Evolutionary conservation across 495 filamentous ascomycete species (phyloP).

Genomic region (Bombardia bombarda): DNA sequence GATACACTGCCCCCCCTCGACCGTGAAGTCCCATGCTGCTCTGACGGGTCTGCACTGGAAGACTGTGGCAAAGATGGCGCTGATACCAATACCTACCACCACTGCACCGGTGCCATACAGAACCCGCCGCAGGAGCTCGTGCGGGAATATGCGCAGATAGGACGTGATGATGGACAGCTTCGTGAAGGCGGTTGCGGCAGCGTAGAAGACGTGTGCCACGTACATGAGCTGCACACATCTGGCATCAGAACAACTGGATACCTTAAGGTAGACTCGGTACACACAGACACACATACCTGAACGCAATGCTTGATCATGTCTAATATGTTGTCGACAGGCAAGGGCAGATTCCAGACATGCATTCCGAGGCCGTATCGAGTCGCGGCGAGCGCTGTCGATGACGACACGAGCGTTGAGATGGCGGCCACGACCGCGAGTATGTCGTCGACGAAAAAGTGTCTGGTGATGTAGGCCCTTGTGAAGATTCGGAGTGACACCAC

Average conservation of each 20-base stretch:
- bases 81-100: slow-evolving; percentile 27
- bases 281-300: slow-evolving; percentile 1
- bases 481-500: slow-evolving; percentile 10
- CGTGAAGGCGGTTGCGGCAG: slow-evolving; percentile 17
- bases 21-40: slow-evolving; percentile 32
- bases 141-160: slow-evolving; percentile 22
- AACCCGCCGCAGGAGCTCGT: slow-evolving; percentile 9
- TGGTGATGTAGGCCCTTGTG: slow-evolving; percentile 11
- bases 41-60: slow-evolving; percentile 40
- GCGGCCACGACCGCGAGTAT: slow-evolving; percentile 19
- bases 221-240: slow-evolving; percentile 22
- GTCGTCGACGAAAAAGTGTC: slow-evolving; percentile 13
- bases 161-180: slow-evolving; percentile 25
- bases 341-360: slow-evolving; percentile 22
- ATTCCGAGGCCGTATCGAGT: slow-evolving; percentile 18
- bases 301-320: slow-evolving; percentile 10
- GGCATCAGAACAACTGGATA: too few relatives aligned
- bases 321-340: slow-evolving; percentile 7
- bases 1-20: slow-evolving; percentile 30
- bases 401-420: slow-evolving; percentile 15
- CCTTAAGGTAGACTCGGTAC: neutral
- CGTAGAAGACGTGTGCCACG: slow-evolving; percentile 19
- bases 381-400: slow-evolving; percentile 11
- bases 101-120: slow-evolving; percentile 17
- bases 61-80: slow-evolving; percentile 36